phyloP scores from a whole-genome alignment of 106 monocot genomes.

The Gastrodia elata region DNA sequence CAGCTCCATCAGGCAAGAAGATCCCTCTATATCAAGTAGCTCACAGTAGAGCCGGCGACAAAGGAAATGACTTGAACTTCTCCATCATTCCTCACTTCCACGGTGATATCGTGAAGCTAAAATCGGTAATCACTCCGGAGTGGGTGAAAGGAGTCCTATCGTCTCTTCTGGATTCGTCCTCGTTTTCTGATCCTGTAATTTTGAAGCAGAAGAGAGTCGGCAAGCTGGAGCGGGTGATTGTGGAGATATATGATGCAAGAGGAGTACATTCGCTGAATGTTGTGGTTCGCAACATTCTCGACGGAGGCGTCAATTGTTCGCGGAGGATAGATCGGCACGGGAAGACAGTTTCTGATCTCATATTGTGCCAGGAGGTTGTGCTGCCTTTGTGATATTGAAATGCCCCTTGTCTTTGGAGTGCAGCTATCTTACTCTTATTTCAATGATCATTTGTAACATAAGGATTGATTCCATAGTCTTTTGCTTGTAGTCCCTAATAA shows the following conservation, averaged over 20 bases:
- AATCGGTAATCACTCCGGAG: slow-evolving; percentile 49
- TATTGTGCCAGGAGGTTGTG: slow-evolving; percentile 64
- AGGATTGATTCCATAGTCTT: too few species aligned
- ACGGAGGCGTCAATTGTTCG: slow-evolving; percentile 96
- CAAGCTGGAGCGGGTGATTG: slow-evolving; percentile 25
- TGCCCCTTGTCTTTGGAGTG: too few species aligned
- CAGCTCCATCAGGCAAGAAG: slow-evolving; percentile 40
- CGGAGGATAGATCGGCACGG: slow-evolving; percentile 92
- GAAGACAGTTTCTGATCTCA: slow-evolving; percentile 87
- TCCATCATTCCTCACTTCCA: slow-evolving; percentile 82
- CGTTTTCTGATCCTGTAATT: slow-evolving; percentile 19
- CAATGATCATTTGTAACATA: too few species aligned
- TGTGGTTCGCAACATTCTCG: slow-evolving; percentile 72
- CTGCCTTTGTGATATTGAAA: slow-evolving; percentile 32
- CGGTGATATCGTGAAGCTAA: slow-evolving; percentile 53
- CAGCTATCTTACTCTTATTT: too few species aligned
- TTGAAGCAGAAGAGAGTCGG: slow-evolving; percentile 13
- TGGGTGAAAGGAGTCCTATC: slow-evolving; percentile 69
- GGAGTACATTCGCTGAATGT: slow-evolving; percentile 85
- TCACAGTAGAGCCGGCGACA: slow-evolving; percentile 86
- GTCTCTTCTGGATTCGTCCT: slow-evolving; percentile 33
- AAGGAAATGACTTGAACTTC: slow-evolving; percentile 91
- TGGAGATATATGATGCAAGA: slow-evolving; percentile 76
- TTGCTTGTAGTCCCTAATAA: too few species aligned
- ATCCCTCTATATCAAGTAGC: slow-evolving; percentile 78